phyloP scores from a whole-genome alignment of 2,329 filamentous ascomycete species.

The Colletotrichum liaoningense region DNA sequence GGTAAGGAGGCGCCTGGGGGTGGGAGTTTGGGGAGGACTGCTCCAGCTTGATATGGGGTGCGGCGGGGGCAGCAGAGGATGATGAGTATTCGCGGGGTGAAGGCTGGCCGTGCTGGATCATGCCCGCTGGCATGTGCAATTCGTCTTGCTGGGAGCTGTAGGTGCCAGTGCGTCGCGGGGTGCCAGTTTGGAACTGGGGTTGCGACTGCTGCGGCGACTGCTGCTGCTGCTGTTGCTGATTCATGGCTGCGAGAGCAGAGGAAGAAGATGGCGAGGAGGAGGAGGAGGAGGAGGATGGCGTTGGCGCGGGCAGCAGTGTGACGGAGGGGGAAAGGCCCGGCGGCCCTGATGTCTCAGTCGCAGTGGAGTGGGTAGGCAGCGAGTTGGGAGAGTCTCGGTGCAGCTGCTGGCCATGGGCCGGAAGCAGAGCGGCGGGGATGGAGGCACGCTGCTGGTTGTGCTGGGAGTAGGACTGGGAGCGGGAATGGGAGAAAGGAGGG shows the following conservation, averaged over 20 bases:
- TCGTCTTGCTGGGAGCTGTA: slow-evolving; percentile 61
- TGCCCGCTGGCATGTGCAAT: slow-evolving; percentile 63
- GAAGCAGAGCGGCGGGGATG: slow-evolving; percentile 33
- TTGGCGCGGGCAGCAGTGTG: slow-evolving; percentile 3
- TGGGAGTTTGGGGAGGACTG: slow-evolving; percentile 49
- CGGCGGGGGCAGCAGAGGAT: slow-evolving; percentile 43
- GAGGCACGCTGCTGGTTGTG: slow-evolving; percentile 26
- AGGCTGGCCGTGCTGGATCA: slow-evolving; percentile 55
- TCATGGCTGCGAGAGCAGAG: slow-evolving; percentile 28
- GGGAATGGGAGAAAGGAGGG: slow-evolving; percentile 1
- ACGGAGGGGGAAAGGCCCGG: slow-evolving; percentile 34
- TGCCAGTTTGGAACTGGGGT: slow-evolving; percentile 47
- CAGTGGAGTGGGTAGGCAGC: slow-evolving; percentile 22
- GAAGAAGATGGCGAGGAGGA: background rate
- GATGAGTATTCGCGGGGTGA: slow-evolving; percentile 60
- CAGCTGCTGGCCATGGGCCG: slow-evolving; percentile 32
- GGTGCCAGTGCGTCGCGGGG: slow-evolving; percentile 51
- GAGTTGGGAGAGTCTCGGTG: slow-evolving; percentile 24
- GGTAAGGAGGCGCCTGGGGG: slow-evolving; percentile 48
- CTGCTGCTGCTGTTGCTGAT: slow-evolving; percentile 31
- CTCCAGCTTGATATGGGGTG: slow-evolving; percentile 64
- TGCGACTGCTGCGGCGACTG: slow-evolving; percentile 44
- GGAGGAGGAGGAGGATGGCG: slow-evolving; percentile 6
- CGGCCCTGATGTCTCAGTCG: slow-evolving; percentile 34
- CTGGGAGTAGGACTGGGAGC: slow-evolving; percentile 16